A percentile compares a stretch with the other conserved stretches of the same genome.
Conservation (phyloP, 441 rosid genomes). For the Omphalea diandra region DNA sequence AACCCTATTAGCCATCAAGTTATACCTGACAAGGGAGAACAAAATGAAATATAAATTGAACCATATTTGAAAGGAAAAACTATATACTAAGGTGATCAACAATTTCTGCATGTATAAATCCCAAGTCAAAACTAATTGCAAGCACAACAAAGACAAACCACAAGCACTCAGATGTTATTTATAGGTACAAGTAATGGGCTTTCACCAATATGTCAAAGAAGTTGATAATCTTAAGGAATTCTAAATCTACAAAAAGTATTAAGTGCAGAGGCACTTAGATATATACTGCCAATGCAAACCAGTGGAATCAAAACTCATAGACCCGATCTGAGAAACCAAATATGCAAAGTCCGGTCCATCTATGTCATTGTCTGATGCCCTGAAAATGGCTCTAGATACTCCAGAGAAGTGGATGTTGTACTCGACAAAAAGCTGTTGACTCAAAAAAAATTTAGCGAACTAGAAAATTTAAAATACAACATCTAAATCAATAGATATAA, state of each 20-base stretch:
- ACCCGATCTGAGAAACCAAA: constrained; percentile 83
- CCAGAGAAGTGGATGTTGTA: constrained; percentile 97
- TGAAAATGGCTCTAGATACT: constrained; percentile 79
- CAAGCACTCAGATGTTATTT: neutral
- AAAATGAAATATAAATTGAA: constrained; percentile 8
- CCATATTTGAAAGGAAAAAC: constrained; percentile 2
- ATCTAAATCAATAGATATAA: constrained; percentile 16
- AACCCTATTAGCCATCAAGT: constrained; percentile 99
- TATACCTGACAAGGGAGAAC: constrained; percentile 59
- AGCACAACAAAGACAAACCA: constrained; percentile 17
- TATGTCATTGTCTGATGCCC: constrained; percentile 51
- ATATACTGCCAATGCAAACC: constrained; percentile 97
- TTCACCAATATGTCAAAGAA: constrained; percentile 17
- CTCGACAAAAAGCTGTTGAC: constrained; percentile 93
- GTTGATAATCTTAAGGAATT: constrained; percentile 10
- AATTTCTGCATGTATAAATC: neutral
- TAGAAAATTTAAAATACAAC: constrained; percentile 21
- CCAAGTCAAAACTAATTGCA: constrained; percentile 8
- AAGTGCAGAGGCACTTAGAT: constrained; percentile 23
- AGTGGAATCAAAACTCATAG: constrained; percentile 90
- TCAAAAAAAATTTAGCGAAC: constrained; percentile 27
- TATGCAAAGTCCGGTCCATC: constrained; percentile 75
- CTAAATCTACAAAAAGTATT: constrained; percentile 7
- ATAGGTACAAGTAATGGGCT: neutral
- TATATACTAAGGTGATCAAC: neutral